These are phyloP conservation scores for Aureobasidium sp. DNA, from an alignment of 2,329 filamentous ascomycete genomes.

Conservation along the genomic window DNA sequence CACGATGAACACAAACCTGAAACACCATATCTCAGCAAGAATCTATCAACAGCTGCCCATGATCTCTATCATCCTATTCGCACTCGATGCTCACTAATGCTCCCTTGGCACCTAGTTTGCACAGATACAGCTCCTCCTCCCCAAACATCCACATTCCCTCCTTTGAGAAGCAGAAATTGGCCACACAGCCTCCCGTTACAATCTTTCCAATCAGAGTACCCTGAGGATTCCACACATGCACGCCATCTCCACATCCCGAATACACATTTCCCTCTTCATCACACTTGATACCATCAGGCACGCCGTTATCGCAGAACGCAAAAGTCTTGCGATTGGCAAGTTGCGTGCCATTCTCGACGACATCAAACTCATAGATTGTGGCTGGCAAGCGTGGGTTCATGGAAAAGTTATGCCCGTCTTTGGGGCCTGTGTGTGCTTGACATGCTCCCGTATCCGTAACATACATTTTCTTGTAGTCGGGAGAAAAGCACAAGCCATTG, in stretches of 20 bases:
- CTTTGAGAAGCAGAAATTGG: constrained; percentile 29
- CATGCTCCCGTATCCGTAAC: constrained; percentile 52
- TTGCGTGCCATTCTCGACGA: constrained; percentile 25
- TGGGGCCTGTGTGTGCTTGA: constrained; percentile 24
- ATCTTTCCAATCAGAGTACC: constrained; percentile 53
- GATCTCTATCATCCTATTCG: not conserved
- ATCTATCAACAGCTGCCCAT: not conserved
- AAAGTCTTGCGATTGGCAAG: constrained; percentile 38
- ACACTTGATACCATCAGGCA: constrained; percentile 54
- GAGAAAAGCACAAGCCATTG: constrained; percentile 54
- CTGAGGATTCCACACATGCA: constrained; percentile 47
- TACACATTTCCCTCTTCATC: constrained; percentile 52
- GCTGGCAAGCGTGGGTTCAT: constrained; percentile 30
- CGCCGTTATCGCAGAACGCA: constrained; percentile 45
- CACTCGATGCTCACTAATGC: constrained; percentile 19
- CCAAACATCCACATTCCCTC: constrained; percentile 23
- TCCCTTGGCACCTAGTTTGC: constrained; percentile 17
- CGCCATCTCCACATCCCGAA: constrained; percentile 48
- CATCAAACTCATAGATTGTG: constrained; percentile 33
- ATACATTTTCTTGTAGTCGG: constrained; percentile 47
- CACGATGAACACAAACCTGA: no score
- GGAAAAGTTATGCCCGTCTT: constrained; percentile 20
- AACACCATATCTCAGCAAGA: not conserved
- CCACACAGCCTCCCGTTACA: constrained; percentile 37
- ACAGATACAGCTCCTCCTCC: constrained; percentile 20